These are phyloP conservation scores for Henckelia pumila DNA, from an alignment of 257 asterid genomes.

Conservation along the genomic window DNA sequence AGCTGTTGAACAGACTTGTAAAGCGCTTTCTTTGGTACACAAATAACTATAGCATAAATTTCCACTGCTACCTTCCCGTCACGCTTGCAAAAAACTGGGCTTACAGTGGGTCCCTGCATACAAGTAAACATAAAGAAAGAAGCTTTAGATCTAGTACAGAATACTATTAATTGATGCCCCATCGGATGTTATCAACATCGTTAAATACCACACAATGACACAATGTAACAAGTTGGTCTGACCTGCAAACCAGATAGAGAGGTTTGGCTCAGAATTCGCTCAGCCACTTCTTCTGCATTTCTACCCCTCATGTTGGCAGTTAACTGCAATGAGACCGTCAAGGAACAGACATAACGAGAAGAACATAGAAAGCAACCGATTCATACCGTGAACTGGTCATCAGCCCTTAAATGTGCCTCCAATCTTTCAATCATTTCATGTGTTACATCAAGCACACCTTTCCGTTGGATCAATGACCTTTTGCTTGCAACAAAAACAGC, in stretches of 20 bases:
- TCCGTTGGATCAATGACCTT: slow-evolving; percentile 70
- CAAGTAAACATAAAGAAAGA: slow-evolving; percentile 18
- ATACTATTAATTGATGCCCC: not conserved
- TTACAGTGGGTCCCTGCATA: slow-evolving; percentile 88
- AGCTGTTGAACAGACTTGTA: slow-evolving; percentile 91
- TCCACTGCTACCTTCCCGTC: slow-evolving; percentile 56
- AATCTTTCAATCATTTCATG: slow-evolving; percentile 97
- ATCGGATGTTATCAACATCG: not conserved
- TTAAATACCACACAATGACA: not conserved
- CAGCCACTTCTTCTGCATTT: slow-evolving; percentile 93
- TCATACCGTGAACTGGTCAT: slow-evolving; percentile 83
- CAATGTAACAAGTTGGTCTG: slow-evolving; percentile 18
- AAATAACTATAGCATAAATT: slow-evolving; percentile 84
- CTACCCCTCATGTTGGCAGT: slow-evolving; percentile 97
- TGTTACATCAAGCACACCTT: slow-evolving; percentile 74
- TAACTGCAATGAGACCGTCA: slow-evolving; percentile 47
- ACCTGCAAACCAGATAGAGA: slow-evolving; percentile 96
- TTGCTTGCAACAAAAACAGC: slow-evolving; percentile 93
- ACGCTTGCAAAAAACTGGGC: slow-evolving; percentile 76
- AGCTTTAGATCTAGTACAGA: not conserved
- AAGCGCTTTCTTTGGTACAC: slow-evolving; percentile 86
- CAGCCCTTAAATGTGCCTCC: slow-evolving; percentile 92
- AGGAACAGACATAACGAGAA: slow-evolving; percentile 20
- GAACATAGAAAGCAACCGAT: slow-evolving; percentile 9
- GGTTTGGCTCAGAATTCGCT: slow-evolving; percentile 71